phyloP scores from a whole-genome alignment of 2,329 filamentous ascomycete genomes.

The Epichloe brachyelytri region DNA sequence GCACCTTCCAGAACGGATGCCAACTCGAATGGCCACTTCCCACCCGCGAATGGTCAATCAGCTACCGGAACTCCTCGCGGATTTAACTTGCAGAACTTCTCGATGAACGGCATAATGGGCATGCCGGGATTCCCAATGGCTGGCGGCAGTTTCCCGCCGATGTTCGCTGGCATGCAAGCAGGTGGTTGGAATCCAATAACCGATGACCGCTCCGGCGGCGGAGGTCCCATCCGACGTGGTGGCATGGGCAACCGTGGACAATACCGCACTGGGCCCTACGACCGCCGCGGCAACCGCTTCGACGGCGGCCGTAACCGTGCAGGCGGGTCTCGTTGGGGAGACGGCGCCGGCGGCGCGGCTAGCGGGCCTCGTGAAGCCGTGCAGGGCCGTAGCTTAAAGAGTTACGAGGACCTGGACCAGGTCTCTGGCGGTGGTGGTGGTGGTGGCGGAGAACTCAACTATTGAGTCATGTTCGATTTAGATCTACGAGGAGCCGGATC shows the following conservation, averaged over 20 bases:
- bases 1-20: slow-evolving; percentile 86
- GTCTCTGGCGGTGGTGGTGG: slow-evolving; percentile 60
- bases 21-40: slow-evolving; percentile 93
- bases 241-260: slow-evolving; percentile 39
- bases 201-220: slow-evolving; percentile 44
- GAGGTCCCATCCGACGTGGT: slow-evolving; percentile 56
- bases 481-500: background rate
- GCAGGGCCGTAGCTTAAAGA: slow-evolving; percentile 84
- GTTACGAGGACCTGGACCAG: slow-evolving; percentile 94
- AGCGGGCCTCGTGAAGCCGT: slow-evolving; percentile 85
- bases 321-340: slow-evolving; percentile 52
- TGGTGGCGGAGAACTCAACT: slow-evolving; percentile 78
- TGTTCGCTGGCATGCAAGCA: slow-evolving; percentile 40
- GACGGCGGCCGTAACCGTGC: slow-evolving; percentile 38
- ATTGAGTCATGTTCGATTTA: slow-evolving; percentile 32
- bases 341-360: slow-evolving; percentile 61
- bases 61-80: slow-evolving; percentile 78
- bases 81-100: slow-evolving; percentile 71
- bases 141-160: slow-evolving; percentile 34
- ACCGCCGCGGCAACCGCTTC: slow-evolving; percentile 48
- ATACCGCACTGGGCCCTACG: slow-evolving; percentile 60
- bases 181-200: slow-evolving; percentile 38
- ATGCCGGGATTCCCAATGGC: slow-evolving; percentile 46
- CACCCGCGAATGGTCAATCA: slow-evolving; percentile 61
- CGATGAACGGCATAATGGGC: slow-evolving; percentile 44